Evolutionary conservation across 2,329 filamentous ascomycete species (phyloP).

Genomic region (Fusarium palustre): DNA sequence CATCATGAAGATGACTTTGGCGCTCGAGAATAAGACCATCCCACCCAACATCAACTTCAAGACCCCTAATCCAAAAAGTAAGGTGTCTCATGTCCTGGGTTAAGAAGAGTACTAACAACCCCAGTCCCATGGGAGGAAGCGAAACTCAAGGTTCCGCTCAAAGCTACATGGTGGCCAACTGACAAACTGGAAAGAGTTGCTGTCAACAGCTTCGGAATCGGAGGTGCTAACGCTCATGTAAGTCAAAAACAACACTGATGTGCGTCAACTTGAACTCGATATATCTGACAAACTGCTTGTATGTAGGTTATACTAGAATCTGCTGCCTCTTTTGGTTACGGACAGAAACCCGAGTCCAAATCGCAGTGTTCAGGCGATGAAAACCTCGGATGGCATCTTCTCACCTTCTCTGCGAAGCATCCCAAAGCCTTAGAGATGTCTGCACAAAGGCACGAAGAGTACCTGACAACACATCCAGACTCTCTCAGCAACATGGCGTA

Average conservation of each 20-base stretch:
- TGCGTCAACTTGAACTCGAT: neutral
- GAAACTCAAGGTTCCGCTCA: slow-evolving; percentile 14
- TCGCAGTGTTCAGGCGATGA: neutral
- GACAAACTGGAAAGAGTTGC: slow-evolving; percentile 16
- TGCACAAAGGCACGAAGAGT: slow-evolving; percentile 9
- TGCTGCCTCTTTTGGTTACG: slow-evolving; percentile 12
- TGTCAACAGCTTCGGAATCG: slow-evolving; percentile 16
- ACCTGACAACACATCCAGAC: slow-evolving; percentile 10
- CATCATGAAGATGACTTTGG: slow-evolving; percentile 16
- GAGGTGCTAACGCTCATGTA: slow-evolving; percentile 11
- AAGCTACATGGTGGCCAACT: slow-evolving; percentile 8
- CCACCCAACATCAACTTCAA: slow-evolving; percentile 17
- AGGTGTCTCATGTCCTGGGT: neutral
- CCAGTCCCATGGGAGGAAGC: slow-evolving; percentile 10
- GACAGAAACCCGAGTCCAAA: slow-evolving; percentile 7
- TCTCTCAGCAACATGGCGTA: slow-evolving; percentile 10
- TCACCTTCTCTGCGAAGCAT: slow-evolving; percentile 10
- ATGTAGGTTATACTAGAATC: slow-evolving; percentile 16
- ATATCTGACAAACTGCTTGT: slow-evolving; percentile 1
- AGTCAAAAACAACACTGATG: slow-evolving; percentile 3
- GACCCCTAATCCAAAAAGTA: slow-evolving; percentile 14
- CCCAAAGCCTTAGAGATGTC: slow-evolving; percentile 11
- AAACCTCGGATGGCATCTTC: slow-evolving; percentile 7
- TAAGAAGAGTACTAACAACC: slow-evolving; percentile 10
- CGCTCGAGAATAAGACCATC: slow-evolving; percentile 15